Conservation (phyloP, 2,329 filamentous ascomycete genomes). For the Aspergillus unguis region DNA sequence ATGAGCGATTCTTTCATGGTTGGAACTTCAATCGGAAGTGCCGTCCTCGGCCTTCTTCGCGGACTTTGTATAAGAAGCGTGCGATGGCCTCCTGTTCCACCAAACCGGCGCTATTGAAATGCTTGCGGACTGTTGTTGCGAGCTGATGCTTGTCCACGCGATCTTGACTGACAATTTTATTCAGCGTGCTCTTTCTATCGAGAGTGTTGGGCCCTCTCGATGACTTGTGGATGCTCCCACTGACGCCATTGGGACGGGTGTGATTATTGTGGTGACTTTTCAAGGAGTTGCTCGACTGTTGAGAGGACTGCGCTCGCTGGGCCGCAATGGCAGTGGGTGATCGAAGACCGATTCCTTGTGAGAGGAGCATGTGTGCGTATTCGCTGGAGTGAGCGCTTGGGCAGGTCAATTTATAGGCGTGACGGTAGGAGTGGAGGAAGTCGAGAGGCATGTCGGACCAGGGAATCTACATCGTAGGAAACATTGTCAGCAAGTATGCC, state of each 20-base stretch:
- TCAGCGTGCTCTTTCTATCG: conserved; percentile 20
- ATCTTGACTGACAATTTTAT: conserved; percentile 35
- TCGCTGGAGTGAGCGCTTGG: conserved; percentile 43
- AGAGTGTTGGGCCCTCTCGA: conserved; percentile 9
- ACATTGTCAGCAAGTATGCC: conserved; percentile 5
- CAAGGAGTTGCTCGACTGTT: conserved; percentile 13
- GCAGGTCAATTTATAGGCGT: conserved; percentile 46
- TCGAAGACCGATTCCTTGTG: conserved; percentile 43
- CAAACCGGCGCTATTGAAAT: conserved; percentile 47
- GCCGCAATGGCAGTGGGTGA: conserved; percentile 45
- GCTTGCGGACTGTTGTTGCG: conserved; percentile 44
- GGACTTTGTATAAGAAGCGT: conserved; percentile 48
- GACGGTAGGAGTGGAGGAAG: conserved; percentile 48
- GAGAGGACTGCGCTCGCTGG: conserved; percentile 16
- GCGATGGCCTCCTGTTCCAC: conserved; percentile 48
- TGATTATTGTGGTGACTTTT: conserved; percentile 9
- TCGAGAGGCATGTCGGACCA: conserved; percentile 44
- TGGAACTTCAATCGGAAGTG: conserved; percentile 44
- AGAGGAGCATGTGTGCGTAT: conserved; percentile 48
- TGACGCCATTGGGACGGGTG: conserved; percentile 13
- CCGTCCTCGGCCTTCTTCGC: conserved; percentile 42
- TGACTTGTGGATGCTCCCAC: conserved; percentile 4
- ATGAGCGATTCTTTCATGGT: conserved; percentile 26
- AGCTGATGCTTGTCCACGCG: conserved; percentile 43
- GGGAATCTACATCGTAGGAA: conserved; percentile 32